Conservation (phyloP, 495 filamentous ascomycete genomes). For the Aspergillus leporis region DNA sequence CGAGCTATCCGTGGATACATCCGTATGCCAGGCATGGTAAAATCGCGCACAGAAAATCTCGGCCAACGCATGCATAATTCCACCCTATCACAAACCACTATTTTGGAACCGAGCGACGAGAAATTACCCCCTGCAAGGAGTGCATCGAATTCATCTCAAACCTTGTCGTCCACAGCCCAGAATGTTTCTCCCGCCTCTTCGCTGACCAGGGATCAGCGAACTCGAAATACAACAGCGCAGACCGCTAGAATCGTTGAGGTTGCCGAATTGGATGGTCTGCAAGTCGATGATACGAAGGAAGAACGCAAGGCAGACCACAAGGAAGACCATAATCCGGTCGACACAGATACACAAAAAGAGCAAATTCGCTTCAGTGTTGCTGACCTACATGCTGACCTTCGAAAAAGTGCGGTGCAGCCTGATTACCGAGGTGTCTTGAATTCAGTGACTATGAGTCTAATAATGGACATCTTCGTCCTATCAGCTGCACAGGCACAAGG, state of each 20-base stretch:
- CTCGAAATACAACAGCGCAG: background rate
- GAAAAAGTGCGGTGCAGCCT: conserved; percentile 14
- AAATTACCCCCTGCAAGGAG: conserved; percentile 8
- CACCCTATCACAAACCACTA: conserved; percentile 13
- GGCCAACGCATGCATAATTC: conserved; percentile 25
- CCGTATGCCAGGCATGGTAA: conserved; percentile 37
- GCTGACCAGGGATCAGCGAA: conserved; percentile 1
- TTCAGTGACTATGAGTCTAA: conserved; percentile 28
- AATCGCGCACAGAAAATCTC: conserved; percentile 33
- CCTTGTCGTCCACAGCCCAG: background rate
- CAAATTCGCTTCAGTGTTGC: conserved; percentile 27
- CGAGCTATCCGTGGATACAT: conserved; percentile 44
- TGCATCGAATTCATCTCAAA: conserved; percentile 6
- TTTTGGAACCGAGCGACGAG: conserved; percentile 2
- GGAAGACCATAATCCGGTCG: background rate
- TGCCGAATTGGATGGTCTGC: conserved; percentile 45
- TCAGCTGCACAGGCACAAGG: conserved; percentile 32
- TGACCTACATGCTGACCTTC: conserved; percentile 20
- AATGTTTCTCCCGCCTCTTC: conserved; percentile 3
- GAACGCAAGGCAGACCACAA: background rate
- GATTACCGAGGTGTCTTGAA: conserved; percentile 17
- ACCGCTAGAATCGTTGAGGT: conserved; percentile 28
- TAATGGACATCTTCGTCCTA: conserved; percentile 36
- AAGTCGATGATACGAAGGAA: conserved; percentile 26
- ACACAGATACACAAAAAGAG: conserved; percentile 6